Evolutionary conservation across 495 filamentous ascomycete species (phyloP).

Genomic region (Lasiosphaeria ovina): DNA sequence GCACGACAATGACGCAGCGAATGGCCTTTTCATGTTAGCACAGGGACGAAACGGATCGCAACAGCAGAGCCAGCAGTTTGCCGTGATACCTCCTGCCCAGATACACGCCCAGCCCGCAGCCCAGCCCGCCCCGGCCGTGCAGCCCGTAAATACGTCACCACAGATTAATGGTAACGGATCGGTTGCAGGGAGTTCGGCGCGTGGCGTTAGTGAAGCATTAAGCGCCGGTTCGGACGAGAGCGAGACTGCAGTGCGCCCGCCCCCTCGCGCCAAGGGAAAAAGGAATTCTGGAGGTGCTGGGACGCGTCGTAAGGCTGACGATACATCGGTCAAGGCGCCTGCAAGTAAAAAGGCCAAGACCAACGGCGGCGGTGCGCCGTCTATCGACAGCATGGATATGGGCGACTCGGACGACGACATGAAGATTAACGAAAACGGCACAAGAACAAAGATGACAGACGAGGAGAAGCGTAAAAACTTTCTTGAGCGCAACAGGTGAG

Average conservation of each 20-base stretch:
- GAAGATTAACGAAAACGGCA: constrained; percentile 53
- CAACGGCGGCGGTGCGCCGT: constrained; percentile 48
- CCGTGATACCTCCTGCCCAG: constrained; percentile 48
- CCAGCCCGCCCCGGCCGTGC: constrained; percentile 26
- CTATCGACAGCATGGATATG: constrained; percentile 24
- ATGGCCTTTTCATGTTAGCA: constrained; percentile 88
- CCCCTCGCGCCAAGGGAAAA: constrained; percentile 67
- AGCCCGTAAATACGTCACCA: constrained; percentile 50
- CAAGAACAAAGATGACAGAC: constrained; percentile 86
- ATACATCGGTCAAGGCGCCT: constrained; percentile 60
- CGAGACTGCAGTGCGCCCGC: constrained; percentile 57
- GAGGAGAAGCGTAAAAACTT: constrained; percentile 99
- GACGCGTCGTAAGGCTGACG: constrained; percentile 76
- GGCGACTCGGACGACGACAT: constrained; percentile 44
- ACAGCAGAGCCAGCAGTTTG: constrained; percentile 49
- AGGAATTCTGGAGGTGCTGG: constrained; percentile 42
- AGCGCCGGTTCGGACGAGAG: constrained; percentile 73
- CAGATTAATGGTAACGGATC: constrained; percentile 49
- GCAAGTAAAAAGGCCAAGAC: constrained; percentile 71
- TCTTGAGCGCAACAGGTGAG: constrained; percentile 91
- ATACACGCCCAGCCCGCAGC: constrained; percentile 36
- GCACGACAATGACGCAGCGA: constrained; percentile 93
- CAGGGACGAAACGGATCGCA: constrained; percentile 61
- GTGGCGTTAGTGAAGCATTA: constrained; percentile 65
- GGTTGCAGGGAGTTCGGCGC: constrained; percentile 41